Evolutionary conservation across 2,329 filamentous ascomycete species (phyloP), one percentile per base, ranked within the genome.

Genomic region (Ophiostoma sp.): DNA sequence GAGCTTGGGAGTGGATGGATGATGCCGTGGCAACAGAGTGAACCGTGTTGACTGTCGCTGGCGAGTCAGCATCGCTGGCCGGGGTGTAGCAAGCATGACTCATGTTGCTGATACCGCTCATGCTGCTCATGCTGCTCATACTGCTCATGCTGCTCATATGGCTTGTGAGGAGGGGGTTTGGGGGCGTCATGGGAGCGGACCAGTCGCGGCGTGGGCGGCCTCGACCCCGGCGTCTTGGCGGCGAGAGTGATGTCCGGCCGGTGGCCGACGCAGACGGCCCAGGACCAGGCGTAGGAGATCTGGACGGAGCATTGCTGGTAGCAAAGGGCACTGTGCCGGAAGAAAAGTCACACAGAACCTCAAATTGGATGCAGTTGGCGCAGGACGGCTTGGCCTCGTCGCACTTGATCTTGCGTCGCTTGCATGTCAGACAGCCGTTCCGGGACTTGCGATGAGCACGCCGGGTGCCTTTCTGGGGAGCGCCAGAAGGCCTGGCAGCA

Each of bases 321-420:
- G 23, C 17, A 57, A 27, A 57, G 3, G 23, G 52, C 20, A 48
- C 44, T 48, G 52, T 57, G n/a, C 52, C 52, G 2, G 52, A 57
- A 8, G 52, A 57, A 17, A 57, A 57, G 8, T 23, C 52, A 4
- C 52, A 57, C 10, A 57, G 52, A 27, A 57, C 52, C 23, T 27
- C 52, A 57, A 57, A 57, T 7, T 57, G 23, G 23, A 57, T 27
- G 52, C 52, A 57, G 8, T 27, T 57, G 52, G 52, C 23, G 7
- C 52, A 57, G 6, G 52, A 57, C 23, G 52, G 52, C n/a, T 57
- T 57, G 52, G 52, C n/a, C 52, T 57, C 23, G 52, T 57, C 52
- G 52, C 52, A 57, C 23, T 57, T 57, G 52, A 57, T 57, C 52
- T 57, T 57, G 52, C 52, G 52, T 8, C n/a, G n/a, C n/a, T 57